A percentile compares a stretch with the other conserved stretches of the same genome.
Evolutionary conservation across 768 basidiomycete genomes (phyloP).

Genomic region (Mycena crocata): DNA sequence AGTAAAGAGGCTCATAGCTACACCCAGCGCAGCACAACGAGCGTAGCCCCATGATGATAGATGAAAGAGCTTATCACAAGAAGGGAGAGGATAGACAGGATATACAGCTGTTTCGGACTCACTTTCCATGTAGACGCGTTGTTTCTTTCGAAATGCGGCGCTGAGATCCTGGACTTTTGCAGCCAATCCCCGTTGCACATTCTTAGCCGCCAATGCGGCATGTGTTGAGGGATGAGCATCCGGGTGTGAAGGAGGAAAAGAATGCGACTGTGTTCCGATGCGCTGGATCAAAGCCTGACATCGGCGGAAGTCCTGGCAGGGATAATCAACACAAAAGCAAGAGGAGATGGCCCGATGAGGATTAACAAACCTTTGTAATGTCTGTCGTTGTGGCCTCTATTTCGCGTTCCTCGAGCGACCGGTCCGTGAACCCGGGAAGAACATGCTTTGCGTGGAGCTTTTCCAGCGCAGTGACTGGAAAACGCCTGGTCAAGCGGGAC

Average conservation of each 20-base stretch:
- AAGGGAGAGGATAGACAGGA: slow-evolving; percentile 16
- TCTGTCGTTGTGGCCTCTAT: slow-evolving; percentile 88
- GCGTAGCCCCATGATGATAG: slow-evolving; percentile 34
- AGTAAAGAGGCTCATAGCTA: slow-evolving; percentile 17
- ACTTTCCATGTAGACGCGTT: slow-evolving; percentile 99
- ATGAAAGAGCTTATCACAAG: slow-evolving; percentile 27
- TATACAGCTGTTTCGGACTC: slow-evolving; percentile 51
- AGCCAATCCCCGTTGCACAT: slow-evolving; percentile 96
- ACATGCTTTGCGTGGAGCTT: slow-evolving; percentile 97
- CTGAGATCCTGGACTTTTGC: slow-evolving; percentile 95
- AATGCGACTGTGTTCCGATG: slow-evolving; percentile 71
- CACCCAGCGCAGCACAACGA: slow-evolving; percentile 21
- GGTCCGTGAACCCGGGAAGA: slow-evolving; percentile 96
- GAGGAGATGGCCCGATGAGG: slow-evolving; percentile 58
- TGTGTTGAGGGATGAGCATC: slow-evolving; percentile 53
- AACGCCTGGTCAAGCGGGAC: slow-evolving; percentile 29
- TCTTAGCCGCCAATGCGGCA: slow-evolving; percentile 81
- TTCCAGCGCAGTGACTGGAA: slow-evolving; percentile 86
- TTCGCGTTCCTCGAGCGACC: slow-evolving; percentile 92
- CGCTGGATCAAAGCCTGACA: slow-evolving; percentile 78
- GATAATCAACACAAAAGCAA: slow-evolving; percentile 29
- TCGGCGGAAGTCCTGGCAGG: slow-evolving; percentile 71
- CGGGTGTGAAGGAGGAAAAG: slow-evolving; percentile 70
- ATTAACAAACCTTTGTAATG: slow-evolving; percentile 81
- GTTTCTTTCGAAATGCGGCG: slow-evolving; percentile 94